Base-by-base conservation (phyloP, 768 basidiomycete genomes). In the Leccinum fibrillosum region DNA sequence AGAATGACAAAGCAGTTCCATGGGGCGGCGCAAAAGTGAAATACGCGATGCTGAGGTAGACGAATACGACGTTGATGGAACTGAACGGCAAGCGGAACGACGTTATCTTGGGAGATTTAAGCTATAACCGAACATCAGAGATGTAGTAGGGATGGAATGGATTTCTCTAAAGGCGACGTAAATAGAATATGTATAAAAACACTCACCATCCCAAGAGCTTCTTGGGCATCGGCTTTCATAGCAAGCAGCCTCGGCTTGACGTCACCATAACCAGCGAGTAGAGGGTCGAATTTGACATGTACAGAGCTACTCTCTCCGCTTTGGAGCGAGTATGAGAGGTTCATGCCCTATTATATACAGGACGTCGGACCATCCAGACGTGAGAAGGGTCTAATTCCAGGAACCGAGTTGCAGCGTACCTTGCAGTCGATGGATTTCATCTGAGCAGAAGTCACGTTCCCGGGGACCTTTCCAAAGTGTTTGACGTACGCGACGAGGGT, bases 401-500 rank as follows among this genome's bases (percentile, higher is more conserved):
- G 13, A 0, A 4, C 19, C 21, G 9, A 66, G 76, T 53, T 54
- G 85, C 9, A n/a, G n/a, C 39, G 2, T 42, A 42, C 90, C 72
- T 89, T 85, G 44, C 81, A 77, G 64, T 88, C 82, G 44, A 92
- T 90, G 2, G 77, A 75, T 9, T 79, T 78, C 90, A 92, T 89
- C 69, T 84, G 78, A 8, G 89, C 90, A n/a, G 80, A 79, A 2
- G 72, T 71, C 17, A 90, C 80, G 26, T 68, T 65, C 39, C 75
- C 75, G 28, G 80, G 78, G 11, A 90, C 79, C 61, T 86, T 84
- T 9, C 87, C 89, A 64, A 80, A 90, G 79, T 87, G 82, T 62
- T 86, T 89, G 44, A 88, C 89, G 63, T 92, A 94, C 3, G 89
- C 89, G 35, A 93, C 89, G 62, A 93, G 77, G 2, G 91, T 92